A percentile compares a stretch with the other conserved stretches of the same genome.
These are phyloP conservation scores for Solanum clarkiae DNA, from an alignment of 257 asterid species.

Conservation along the genomic window DNA sequence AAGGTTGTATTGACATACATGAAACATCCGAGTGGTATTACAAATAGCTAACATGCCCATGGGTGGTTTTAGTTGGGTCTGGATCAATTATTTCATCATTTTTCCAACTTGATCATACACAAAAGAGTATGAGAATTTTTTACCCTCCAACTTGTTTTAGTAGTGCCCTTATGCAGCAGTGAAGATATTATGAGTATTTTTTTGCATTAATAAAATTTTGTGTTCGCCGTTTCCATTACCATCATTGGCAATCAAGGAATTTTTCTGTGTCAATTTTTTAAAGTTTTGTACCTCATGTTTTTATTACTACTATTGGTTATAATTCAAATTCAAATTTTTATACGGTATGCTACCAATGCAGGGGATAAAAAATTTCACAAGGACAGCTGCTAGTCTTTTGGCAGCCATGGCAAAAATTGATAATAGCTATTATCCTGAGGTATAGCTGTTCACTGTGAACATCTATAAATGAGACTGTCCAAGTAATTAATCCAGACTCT, in stretches of 20 bases:
- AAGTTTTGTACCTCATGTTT: background rate
- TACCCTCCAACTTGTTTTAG: background rate
- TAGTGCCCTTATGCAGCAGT: background rate
- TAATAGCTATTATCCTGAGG: conserved; percentile 85
- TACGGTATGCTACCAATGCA: conserved; percentile 17
- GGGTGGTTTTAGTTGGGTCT: background rate
- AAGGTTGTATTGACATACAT: background rate
- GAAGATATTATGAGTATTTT: background rate
- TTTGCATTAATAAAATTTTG: background rate
- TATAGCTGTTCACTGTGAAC: conserved; percentile 10
- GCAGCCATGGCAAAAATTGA: conserved; percentile 78
- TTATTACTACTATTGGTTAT: background rate
- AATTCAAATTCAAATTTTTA: background rate
- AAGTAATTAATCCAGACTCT: background rate
- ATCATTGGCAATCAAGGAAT: background rate
- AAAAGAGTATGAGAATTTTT: background rate
- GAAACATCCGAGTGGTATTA: background rate
- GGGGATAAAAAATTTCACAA: conserved; percentile 79
- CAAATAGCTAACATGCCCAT: background rate
- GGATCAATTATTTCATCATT: background rate
- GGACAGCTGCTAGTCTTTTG: conserved; percentile 63
- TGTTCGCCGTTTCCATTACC: background rate
- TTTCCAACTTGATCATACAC: background rate
- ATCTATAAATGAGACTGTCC: background rate
- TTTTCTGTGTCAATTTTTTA: background rate